Evolutionary conservation across 768 basidiomycete genomes (phyloP).

Genomic region (Lactarius quietus): DNA sequence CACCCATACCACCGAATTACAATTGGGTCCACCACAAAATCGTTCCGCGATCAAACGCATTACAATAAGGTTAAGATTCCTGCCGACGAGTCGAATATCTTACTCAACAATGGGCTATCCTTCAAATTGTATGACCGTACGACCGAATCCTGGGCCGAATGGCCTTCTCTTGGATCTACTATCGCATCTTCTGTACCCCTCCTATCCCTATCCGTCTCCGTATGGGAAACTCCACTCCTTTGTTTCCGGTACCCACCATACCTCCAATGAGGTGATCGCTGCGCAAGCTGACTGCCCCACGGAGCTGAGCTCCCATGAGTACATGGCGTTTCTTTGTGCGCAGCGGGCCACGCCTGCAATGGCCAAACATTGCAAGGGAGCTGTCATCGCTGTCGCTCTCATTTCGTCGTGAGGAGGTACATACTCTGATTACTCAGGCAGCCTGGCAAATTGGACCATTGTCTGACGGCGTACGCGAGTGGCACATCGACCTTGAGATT

Average conservation of each 20-base stretch:
- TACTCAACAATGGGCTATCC: too few relatives aligned
- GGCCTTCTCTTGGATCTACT: not conserved
- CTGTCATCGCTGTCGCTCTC: conserved; percentile 38
- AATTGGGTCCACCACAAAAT: not conserved
- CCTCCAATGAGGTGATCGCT: conserved; percentile 39
- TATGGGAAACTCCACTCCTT: not conserved
- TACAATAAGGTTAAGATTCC: not conserved
- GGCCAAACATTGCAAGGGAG: conserved; percentile 32
- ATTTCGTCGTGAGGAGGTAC: conserved; percentile 40
- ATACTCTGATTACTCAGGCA: conserved; percentile 43
- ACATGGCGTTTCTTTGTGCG: conserved; percentile 46
- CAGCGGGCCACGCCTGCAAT: conserved; percentile 43
- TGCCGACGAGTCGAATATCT: not conserved
- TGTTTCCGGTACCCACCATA: conserved; percentile 10
- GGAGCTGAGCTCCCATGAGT: conserved; percentile 44
- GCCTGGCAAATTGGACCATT: conserved; percentile 40
- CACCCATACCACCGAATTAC: too few relatives aligned
- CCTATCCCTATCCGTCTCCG: not conserved
- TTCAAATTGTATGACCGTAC: not conserved
- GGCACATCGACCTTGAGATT: conserved; percentile 39
- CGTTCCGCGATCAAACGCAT: not conserved
- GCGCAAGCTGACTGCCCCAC: too few relatives aligned
- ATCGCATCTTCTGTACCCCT: not conserved
- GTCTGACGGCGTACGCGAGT: conserved; percentile 27
- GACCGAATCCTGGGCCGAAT: not conserved